phyloP scores from a whole-genome alignment of 2,329 filamentous ascomycete genomes.

The Aspergillus sp. region DNA sequence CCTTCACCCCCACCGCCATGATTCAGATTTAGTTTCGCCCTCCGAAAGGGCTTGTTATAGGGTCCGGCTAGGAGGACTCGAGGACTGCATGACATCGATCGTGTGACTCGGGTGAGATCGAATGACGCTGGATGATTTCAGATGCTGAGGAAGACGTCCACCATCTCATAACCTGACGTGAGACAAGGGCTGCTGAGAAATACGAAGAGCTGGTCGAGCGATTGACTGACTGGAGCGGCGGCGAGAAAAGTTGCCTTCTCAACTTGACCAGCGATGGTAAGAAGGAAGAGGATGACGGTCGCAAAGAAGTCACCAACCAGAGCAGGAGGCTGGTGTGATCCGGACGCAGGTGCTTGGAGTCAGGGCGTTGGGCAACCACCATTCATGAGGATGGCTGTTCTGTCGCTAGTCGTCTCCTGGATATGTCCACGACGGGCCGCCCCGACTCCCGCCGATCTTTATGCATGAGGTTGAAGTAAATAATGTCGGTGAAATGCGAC shows the following conservation, averaged over 20 bases:
- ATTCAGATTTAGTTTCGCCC: not conserved
- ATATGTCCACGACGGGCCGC: constrained; percentile 27
- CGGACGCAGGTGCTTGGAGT: constrained; percentile 20
- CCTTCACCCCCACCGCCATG: not conserved
- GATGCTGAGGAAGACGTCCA: not conserved
- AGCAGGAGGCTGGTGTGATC: constrained; percentile 8
- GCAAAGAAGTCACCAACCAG: constrained; percentile 11
- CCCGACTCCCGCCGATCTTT: constrained; percentile 29
- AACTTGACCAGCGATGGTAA: not conserved
- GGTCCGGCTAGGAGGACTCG: not conserved
- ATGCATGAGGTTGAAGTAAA: constrained; percentile 23
- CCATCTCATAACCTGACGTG: not conserved
- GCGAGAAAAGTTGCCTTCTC: not conserved
- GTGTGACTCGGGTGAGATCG: constrained; percentile 14
- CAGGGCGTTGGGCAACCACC: constrained; percentile 20
- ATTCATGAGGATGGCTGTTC: constrained; percentile 9
- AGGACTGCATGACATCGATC: constrained; percentile 14
- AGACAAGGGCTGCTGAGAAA: not conserved
- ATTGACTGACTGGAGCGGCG: not conserved
- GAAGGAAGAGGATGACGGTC: constrained; percentile 3
- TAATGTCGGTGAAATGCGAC: constrained; percentile 5
- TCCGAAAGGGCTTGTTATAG: not conserved
- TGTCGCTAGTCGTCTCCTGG: constrained; percentile 21
- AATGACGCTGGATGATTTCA: not conserved
- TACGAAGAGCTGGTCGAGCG: not conserved